A percentile compares a stretch with the other conserved stretches of the same genome.
Evolutionary conservation across 108 stramenopile species (phyloP).

Genomic region (Epipyxis sp.): DNA sequence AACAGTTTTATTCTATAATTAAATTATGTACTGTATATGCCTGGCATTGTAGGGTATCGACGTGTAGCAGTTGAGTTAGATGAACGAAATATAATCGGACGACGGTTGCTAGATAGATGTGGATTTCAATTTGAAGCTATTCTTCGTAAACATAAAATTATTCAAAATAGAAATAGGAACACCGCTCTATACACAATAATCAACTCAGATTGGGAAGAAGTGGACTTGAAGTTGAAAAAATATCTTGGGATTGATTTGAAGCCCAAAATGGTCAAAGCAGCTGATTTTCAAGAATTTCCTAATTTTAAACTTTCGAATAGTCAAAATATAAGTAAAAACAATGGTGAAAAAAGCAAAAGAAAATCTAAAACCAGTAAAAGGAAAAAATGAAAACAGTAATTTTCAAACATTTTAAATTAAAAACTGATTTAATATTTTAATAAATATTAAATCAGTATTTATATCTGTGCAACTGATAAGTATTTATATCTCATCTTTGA

Average conservation of each 20-base stretch:
- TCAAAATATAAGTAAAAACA: too few species aligned
- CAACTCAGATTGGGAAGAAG: neutral
- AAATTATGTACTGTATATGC: too few species aligned
- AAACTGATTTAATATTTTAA: too few species aligned
- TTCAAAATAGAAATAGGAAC: slow-evolving; percentile 9
- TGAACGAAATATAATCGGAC: neutral
- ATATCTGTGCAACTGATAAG: too few species aligned
- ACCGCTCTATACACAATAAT: slow-evolving; percentile 15
- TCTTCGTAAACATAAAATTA: slow-evolving; percentile 11
- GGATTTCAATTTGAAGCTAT: slow-evolving; percentile 22
- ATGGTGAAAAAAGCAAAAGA: neutral
- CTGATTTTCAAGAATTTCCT: neutral
- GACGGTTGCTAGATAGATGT: neutral
- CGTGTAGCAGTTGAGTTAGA: neutral
- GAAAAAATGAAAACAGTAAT: neutral
- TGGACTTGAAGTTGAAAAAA: neutral
- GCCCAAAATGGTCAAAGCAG: neutral
- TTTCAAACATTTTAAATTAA: too few species aligned
- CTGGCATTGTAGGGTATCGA: slow-evolving; percentile 4
- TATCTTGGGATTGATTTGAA: neutral
- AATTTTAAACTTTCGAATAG: too few species aligned
- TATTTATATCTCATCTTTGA: too few species aligned
- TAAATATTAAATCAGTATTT: too few species aligned
- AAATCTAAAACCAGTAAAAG: neutral
- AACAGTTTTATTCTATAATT: too few species aligned